A percentile compares a stretch with the other conserved stretches of the same genome.
These are phyloP conservation scores for Ceratobasidium papillatum DNA, from an alignment of 1,284 basidiomycete species.

Conservation along the genomic window DNA sequence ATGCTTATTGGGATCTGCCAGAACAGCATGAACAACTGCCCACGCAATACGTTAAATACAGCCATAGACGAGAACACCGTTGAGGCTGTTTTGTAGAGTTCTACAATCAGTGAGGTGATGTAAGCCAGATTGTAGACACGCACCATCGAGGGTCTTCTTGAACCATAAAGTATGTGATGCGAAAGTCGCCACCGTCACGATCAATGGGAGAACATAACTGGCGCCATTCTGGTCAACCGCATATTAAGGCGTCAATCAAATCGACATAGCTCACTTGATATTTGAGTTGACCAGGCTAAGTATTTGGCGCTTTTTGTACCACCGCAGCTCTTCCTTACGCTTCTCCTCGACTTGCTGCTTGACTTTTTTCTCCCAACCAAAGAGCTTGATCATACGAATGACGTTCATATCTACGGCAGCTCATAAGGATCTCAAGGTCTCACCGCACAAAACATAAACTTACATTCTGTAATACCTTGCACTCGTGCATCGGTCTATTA, in stretches of 20 bases:
- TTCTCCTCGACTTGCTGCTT: constrained; percentile 60
- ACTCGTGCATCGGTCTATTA: constrained; percentile 64
- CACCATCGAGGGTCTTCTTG: constrained; percentile 35
- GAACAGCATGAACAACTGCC: constrained; percentile 17
- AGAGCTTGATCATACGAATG: constrained; percentile 73
- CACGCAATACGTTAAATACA: constrained; percentile 53
- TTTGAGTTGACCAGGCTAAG: constrained; percentile 54
- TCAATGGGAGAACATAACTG: constrained; percentile 68
- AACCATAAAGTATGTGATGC: constrained; percentile 47
- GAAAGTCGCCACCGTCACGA: constrained; percentile 74
- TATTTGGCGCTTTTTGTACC: constrained; percentile 57
- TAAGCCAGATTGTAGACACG: neutral
- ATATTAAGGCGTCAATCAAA: neutral
- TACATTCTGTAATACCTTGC: constrained; percentile 60
- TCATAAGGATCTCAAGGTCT: neutral
- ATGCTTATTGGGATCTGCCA: constrained; percentile 46
- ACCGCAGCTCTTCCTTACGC: constrained; percentile 64
- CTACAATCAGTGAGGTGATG: too few relatives aligned
- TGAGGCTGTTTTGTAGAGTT: constrained; percentile 46
- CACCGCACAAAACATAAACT: constrained; percentile 39
- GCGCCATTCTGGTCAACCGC: constrained; percentile 42
- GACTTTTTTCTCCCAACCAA: constrained; percentile 71
- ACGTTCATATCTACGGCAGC: constrained; percentile 57
- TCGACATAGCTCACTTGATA: constrained; percentile 53
- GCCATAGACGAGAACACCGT: constrained; percentile 57